Evolutionary conservation across 83 land plant species (phyloP), one percentile per base, ranked within the genome.

Genomic region (Picea engelmannii): DNA sequence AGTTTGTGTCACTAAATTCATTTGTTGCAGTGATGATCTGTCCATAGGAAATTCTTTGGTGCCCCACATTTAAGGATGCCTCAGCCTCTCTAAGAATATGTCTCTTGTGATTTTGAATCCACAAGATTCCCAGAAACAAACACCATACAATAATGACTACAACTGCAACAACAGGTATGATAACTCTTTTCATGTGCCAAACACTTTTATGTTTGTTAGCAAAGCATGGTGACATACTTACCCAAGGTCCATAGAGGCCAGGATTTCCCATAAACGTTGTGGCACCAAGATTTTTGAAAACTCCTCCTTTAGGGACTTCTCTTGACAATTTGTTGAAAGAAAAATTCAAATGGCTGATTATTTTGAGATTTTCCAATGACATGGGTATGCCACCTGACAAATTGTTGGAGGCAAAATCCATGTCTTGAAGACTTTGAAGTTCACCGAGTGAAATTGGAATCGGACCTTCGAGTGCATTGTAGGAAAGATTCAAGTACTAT

Each of bases 21-120:
- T n/a, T n/a, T n/a, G n/a, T 88, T 35, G 91, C 89, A 8, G 25
- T 71, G 24, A 83, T 84, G 55, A 40, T 40, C 42, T 40, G 1
- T 40, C 42, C 42, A 40, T 40, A 40, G 42, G 42, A 40, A 40
- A 40, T 40, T 40, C 42, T 40, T 40, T 1, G 42, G 1, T 40
- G 42, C 42, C 42, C 42, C 42, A 40, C 42, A 4, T 40, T 40
- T 1, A 40, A 40, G 42, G 42, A 40, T 40, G 6, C 25, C 1
- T 2, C 6, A 4, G 3, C 25, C 42, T 74, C 6, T 40, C 42
- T 40, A 40, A 40, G 42, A 40, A 40, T 40, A 40, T 40, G 42
- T 5, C 6, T 40, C 42, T 40, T 40, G 42, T 5, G 42, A 3
- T 40, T 40, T 40, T 40, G 42, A 40, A 40, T 40, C 42, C 42